Percentiles rank a stretch among this genome's conserved stretches.
phyloP scores from a whole-genome alignment of 2,329 filamentous ascomycete genomes.

The Fusarium decemcellulare region DNA sequence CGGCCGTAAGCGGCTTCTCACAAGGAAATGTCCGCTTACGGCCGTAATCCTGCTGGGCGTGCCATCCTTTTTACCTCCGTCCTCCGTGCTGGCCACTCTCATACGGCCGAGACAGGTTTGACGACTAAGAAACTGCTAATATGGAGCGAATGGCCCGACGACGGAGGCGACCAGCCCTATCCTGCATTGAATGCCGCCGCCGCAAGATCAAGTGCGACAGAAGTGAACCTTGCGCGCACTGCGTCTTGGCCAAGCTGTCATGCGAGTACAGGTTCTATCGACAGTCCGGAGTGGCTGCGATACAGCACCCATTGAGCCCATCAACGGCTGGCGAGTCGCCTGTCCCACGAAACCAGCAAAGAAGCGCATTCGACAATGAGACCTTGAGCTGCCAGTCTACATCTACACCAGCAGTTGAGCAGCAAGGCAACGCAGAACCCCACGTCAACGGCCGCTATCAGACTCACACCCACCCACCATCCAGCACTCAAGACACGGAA shows the following conservation, averaged over 20 bases:
- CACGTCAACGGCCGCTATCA: background rate
- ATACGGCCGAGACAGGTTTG: background rate
- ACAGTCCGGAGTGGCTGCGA: background rate
- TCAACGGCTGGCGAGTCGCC: slow-evolving; percentile 1
- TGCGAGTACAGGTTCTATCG: slow-evolving; percentile 8
- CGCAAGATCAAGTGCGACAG: slow-evolving; percentile 43
- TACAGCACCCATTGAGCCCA: background rate
- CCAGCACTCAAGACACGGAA: background rate
- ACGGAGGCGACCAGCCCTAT: background rate
- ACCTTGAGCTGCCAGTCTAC: background rate
- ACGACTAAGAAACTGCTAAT: background rate
- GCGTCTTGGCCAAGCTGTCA: background rate
- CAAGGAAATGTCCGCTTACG: background rate
- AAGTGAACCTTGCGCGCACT: slow-evolving; percentile 8
- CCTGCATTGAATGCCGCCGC: slow-evolving; percentile 17
- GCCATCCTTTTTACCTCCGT: background rate
- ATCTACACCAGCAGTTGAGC: background rate
- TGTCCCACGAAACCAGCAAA: background rate
- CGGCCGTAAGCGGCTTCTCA: too few relatives aligned
- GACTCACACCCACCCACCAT: background rate
- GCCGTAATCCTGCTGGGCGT: background rate
- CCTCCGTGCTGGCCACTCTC: background rate
- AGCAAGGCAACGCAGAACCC: background rate
- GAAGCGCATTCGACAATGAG: background rate
- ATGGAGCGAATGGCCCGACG: slow-evolving; percentile 4